Base-by-base conservation (phyloP, 176 grass and related monocot genomes). In the Avena sativa region DNA sequence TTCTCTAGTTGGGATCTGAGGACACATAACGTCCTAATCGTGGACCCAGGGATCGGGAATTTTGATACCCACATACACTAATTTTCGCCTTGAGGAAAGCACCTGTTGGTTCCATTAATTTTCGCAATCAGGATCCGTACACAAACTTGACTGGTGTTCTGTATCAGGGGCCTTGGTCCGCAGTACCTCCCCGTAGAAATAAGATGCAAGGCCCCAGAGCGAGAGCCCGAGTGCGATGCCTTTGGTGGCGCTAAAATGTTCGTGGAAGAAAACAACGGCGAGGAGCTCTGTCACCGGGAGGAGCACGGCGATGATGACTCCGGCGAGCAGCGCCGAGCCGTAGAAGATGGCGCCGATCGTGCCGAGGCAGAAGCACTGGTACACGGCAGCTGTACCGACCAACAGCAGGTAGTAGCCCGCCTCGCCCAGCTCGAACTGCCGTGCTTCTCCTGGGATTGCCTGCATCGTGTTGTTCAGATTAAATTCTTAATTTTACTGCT, bases 141-240 rank as follows among this genome's bases (percentile, higher is more conserved):
- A 49, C 44, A 49, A 3, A 25, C 23, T 75, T 75, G 47, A 0
- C 7, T 9, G 5, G 12, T 52, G 89, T 49, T 61, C 58, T 9
- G 7, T 49, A 12, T 14, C 36, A 2, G 57, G 75, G 43, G 84
- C 87, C 63, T 81, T 86, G 34, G 88, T 28, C 51, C 83, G 87
- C 62, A 6, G 40, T 43, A 91, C n/a, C 89, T 98, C 96, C 34
- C 96, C 93, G 21, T 98, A 98, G 78, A 92, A 91, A 76, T 98
- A 98, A 5, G 96, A 95, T 56, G 82, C 82, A 51, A 95, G 91
- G 15, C 93, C 96, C 96, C 93, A 98, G 4, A 98, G 88, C 4
- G 96, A 90, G 48, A 98, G 91, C 7, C 12, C 91, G 17, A 98
- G 88, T 9, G 96, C 96, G 3, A 95, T 75, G 61, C 96, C 96